These are phyloP conservation scores for Kodamaea hsintzibuensis DNA, from an alignment of 805 yeast genomes.

Conservation along the genomic window DNA sequence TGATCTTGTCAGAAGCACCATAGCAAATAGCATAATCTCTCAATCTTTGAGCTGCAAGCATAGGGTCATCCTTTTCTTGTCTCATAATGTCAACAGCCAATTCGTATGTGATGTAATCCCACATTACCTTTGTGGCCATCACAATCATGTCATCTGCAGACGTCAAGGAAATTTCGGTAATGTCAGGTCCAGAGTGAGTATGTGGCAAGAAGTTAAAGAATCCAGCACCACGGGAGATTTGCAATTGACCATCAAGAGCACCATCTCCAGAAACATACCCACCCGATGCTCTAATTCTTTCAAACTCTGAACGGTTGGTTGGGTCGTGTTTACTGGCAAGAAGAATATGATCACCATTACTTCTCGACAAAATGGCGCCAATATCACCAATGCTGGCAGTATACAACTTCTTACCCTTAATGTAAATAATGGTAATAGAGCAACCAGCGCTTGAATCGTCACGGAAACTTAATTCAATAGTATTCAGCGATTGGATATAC, in stretches of 20 bases:
- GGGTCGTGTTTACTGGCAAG: constrained; percentile 85
- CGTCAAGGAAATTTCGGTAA: constrained; percentile 58
- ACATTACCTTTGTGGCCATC: constrained; percentile 77
- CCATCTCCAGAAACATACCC: constrained; percentile 88
- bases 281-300: constrained; percentile 86
- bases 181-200: constrained; percentile 84
- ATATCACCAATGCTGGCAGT: constrained; percentile 92
- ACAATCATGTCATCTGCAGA: constrained; percentile 81
- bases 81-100: constrained; percentile 89
- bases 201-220: constrained; percentile 84
- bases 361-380: constrained; percentile 73
- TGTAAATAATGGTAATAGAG: constrained; percentile 77
- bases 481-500: constrained; percentile 31
- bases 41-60: constrained; percentile 87
- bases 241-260: constrained; percentile 77
- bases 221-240: constrained; percentile 90
- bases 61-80: constrained; percentile 77
- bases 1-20: constrained; percentile 77
- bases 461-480: constrained; percentile 53
- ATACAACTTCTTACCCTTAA: constrained; percentile 67
- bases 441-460: constrained; percentile 81
- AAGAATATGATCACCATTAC: constrained; percentile 76
- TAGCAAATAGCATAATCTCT: constrained; percentile 94
- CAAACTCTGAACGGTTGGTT: constrained; percentile 72
- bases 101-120: constrained; percentile 83